Evolutionary conservation across 2,329 filamentous ascomycete species (phyloP), one percentile per base, ranked within the genome.

Genomic region (Fusarium penzigii): DNA sequence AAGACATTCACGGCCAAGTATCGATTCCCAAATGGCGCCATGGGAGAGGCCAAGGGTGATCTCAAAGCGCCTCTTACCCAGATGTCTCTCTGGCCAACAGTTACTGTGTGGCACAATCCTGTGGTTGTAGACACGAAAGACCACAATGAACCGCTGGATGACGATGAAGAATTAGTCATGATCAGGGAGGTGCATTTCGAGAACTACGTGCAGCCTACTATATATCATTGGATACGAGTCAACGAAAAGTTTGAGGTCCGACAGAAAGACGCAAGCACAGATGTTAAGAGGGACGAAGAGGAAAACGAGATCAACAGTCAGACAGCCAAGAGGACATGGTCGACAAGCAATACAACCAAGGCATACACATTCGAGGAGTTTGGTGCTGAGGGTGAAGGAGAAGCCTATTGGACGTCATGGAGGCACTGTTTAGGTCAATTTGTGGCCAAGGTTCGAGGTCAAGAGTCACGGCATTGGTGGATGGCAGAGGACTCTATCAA

Each of bases 371-470:
- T 49, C 6, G 32, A 34, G 17, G 48, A 49, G 12, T 34, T 42
- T 6, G 25, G 25, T 1, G 11, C 29, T 0, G 36, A 49, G 11
- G 16, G 36, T 10, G 32, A 20, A n/a, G 48, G 44, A 39, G 48
- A 44, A 17, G 12, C 34, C 11, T 45, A 16, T 16, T 49, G 48
- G 48, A 39, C 43, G 1, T 44, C 48, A 3, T 49, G 44, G 12
- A 41, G 48, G 29, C 48, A 49, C 12, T 29, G 39, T 34, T 36
- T 49, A 12, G 48, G 44, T 36, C 34, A 49, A 36, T 49, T 49
- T 39, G 48, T 49, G 9, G 44, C 40, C 17, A 25, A 32, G 14
- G 13, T 49, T 38, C 34, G 29, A 4, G 48, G 48, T 2, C 32
- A 34, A 14, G 29, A 32, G 17, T 29, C 42, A 7, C 16, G 38